Evolutionary conservation across 495 filamentous ascomycete genomes (phyloP), one percentile per base, ranked within the genome.

Genomic region (Xylaria castorea): DNA sequence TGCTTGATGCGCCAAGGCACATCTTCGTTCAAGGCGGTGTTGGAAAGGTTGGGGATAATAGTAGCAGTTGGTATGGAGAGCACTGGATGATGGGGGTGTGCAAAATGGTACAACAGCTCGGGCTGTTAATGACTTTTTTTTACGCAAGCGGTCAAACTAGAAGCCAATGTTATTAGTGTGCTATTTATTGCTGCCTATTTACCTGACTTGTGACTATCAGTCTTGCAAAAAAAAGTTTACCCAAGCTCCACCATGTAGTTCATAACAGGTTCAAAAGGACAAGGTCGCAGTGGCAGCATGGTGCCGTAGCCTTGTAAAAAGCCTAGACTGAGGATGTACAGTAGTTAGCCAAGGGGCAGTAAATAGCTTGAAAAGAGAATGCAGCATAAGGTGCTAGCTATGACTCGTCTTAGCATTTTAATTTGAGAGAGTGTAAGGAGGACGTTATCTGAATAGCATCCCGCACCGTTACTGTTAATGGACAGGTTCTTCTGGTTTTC

Each of bases 131-230:
- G 34, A 68, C 4, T 6, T 25, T 18, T 38, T 16, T 16, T 50
- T 57, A 40, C 22, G 48, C 66, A 27, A 36, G 48, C 34, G n/a
- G 34, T 34, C 14, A 50, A 22, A 34, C 42, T 57, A 55, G 12
- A 57, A 40, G 46, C 50, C 50, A 57, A 68, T 53, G 32, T 57
- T 68, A 55, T 42, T 55, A 68, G 66, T 68, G 66, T 68, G 50
- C 50, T 68, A 25, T 30, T 57, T 6, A 64, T 42, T 38, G 58
- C 32, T 60, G 25, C 30, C 27, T 30, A 55, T 57, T 16, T 18
- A 32, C 5, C 14, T 57, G 53, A 57, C 4, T 30, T 57, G 22
- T 57, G 53, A 32, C 16, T 30, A 30, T 61, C 11, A 0, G 14
- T 22, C 58, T 11, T 11, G 55, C 32, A 11, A 61, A 22, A n/a